Evolutionary conservation across 2,329 filamentous ascomycete genomes (phyloP).

Genomic region (Rugonectria rugulosa): DNA sequence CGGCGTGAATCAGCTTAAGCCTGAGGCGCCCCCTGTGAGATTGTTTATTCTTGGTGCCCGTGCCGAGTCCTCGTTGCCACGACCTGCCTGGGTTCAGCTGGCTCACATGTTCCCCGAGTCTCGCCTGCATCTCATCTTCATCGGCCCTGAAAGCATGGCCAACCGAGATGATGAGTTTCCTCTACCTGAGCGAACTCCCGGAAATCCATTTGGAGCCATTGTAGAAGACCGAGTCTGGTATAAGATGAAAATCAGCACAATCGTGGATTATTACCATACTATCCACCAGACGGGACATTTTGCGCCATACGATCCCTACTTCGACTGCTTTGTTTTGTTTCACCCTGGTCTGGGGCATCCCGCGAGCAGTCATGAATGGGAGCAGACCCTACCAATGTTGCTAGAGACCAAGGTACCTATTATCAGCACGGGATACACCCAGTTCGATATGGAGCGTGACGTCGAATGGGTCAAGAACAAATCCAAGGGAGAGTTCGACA

Average conservation of each 20-base stretch:
- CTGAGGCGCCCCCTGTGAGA: conserved; percentile 86
- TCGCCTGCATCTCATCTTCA: conserved; percentile 91
- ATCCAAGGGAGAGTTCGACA: conserved; percentile 87
- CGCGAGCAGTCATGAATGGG: conserved; percentile 92
- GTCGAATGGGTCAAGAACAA: conserved; percentile 89
- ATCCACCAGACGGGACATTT: conserved; percentile 92
- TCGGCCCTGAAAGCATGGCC: conserved; percentile 94
- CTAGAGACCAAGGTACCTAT: conserved; percentile 96
- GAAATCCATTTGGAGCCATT: conserved; percentile 92
- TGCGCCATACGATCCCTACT: conserved; percentile 95
- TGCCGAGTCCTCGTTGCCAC: conserved; percentile 95
- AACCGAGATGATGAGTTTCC: conserved; percentile 95
- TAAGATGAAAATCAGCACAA: conserved; percentile 95
- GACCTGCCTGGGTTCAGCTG: conserved; percentile 92
- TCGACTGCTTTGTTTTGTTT: conserved; percentile 97
- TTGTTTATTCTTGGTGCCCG: conserved; percentile 94
- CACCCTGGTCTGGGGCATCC: conserved; percentile 96
- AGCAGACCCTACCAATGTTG: conserved; percentile 85
- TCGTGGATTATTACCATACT: conserved; percentile 98
- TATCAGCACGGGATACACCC: conserved; percentile 94
- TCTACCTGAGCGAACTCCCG: conserved; percentile 81
- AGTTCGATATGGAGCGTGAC: conserved; percentile 93
- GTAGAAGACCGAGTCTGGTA: conserved; percentile 90
- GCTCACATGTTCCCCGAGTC: conserved; percentile 93
- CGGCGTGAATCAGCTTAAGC: conserved; percentile 79